A percentile compares a stretch with the other conserved stretches of the same genome.
Evolutionary conservation across 257 asterid genomes (phyloP).

Genomic region (Solanum appendiculatum): DNA sequence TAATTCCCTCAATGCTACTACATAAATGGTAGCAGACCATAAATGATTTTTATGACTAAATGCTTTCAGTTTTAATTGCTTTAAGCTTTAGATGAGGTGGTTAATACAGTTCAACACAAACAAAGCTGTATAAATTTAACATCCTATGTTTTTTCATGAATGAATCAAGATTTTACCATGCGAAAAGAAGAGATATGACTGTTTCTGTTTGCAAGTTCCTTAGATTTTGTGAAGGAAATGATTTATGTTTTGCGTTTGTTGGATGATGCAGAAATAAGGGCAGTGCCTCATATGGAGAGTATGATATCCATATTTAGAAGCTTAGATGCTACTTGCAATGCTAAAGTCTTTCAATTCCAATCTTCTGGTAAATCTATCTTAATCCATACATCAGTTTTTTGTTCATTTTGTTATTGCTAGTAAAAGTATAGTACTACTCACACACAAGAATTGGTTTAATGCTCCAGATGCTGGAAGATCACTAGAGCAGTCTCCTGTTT

Average conservation of each 20-base stretch:
- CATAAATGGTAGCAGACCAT: not conserved
- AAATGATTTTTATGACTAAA: not conserved
- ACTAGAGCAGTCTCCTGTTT: not conserved
- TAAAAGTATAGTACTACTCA: not conserved
- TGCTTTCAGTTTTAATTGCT: not conserved
- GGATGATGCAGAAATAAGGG: conserved; percentile 46
- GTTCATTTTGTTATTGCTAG: not conserved
- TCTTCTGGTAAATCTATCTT: conserved; percentile 28
- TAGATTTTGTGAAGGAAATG: not conserved
- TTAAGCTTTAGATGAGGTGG: not conserved
- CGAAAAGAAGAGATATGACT: not conserved
- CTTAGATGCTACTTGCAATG: conserved; percentile 46
- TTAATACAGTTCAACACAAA: not conserved
- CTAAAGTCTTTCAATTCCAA: conserved; percentile 29
- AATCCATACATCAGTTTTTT: not conserved
- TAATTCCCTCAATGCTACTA: not conserved
- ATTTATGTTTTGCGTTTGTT: not conserved
- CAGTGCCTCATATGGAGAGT: conserved; percentile 62
- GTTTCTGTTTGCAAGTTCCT: not conserved
- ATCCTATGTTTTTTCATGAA: not conserved
- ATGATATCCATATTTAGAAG: conserved; percentile 43
- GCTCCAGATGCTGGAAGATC: not conserved
- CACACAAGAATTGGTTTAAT: not conserved
- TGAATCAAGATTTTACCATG: not conserved
- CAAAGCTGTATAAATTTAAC: not conserved